Base-by-base conservation (phyloP, 2,329 filamentous ascomycete genomes). In the Penicillium glabrum region DNA sequence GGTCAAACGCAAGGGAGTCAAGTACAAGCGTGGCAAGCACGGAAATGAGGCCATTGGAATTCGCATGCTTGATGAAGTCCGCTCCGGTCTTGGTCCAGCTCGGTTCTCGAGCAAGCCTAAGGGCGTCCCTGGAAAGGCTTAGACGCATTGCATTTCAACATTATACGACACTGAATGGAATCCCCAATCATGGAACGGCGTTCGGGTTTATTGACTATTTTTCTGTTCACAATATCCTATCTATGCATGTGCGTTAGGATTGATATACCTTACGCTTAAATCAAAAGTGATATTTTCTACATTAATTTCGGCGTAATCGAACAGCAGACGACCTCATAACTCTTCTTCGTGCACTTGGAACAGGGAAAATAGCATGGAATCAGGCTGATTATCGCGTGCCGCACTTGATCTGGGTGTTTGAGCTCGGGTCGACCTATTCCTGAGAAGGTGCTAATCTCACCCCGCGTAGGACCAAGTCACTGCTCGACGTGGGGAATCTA, bases 21-120 rank as follows among this genome's bases (percentile, higher is more conserved):
- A 79, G 63, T 73, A 69, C 78, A 88, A 87, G 72, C 76, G 82
- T 53, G 84, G 91, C 21, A 93, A 93, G 78, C 91, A 93, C 76
- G 88, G 88, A 19, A 90, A 89, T 70, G 86, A 89, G 62, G 88
- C 89, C 71, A 90, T 84, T 58, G 95, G 95, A 0, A 82, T 97
- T 62, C 87, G 90, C 75, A 91, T 98, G 79, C 80, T 98, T 58
- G 95, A 98, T 63, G 93, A 98, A 76, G 88, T 99, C 51, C 83
- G 95, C 52, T 83, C 84, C 61, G 90, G 86, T 7, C 75, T 97
- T 55, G 93, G 93, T 0, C 89, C 90, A 26, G 89, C 92, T 29
- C 85, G 86, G 58, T 73, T 96, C 55, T 68, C 65, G 21, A 59
- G 56, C 31, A 58, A 35, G 16, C 46, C 62, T 29, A 47, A 54